phyloP scores from a whole-genome alignment of 169 alveolate species.

The Plasmodium vivax region DNA sequence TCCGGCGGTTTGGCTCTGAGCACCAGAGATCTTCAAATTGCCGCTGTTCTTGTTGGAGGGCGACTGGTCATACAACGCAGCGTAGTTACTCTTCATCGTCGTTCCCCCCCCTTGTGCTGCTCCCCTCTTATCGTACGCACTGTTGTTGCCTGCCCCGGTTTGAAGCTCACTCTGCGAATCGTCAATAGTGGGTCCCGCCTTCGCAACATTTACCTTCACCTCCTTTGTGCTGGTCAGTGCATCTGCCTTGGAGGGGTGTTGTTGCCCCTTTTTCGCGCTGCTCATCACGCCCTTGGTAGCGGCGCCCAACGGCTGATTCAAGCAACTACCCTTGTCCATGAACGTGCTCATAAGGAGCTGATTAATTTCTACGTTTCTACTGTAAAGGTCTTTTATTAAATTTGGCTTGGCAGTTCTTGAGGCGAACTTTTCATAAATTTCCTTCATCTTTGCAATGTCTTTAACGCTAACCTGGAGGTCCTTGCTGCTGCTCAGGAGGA shows the following conservation, averaged over 20 bases:
- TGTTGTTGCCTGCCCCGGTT: background rate
- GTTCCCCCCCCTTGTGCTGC: background rate
- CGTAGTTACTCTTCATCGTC: background rate
- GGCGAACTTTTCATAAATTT: background rate
- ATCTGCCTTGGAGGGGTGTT: background rate
- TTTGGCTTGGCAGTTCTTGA: background rate
- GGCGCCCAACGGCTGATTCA: background rate
- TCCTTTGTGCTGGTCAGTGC: background rate
- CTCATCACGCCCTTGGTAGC: background rate
- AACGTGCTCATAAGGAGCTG: background rate
- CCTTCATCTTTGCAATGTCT: background rate
- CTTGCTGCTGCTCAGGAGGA: background rate
- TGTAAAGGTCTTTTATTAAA: background rate
- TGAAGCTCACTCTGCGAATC: background rate
- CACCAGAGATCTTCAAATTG: background rate
- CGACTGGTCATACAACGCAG: background rate
- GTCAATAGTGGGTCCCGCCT: background rate
- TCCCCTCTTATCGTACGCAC: background rate
- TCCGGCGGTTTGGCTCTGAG: background rate
- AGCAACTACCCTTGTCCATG: background rate
- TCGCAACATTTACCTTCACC: background rate
- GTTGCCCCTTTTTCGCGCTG: background rate
- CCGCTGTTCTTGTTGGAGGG: background rate
- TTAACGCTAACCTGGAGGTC: background rate
- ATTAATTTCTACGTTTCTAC: background rate